Evolutionary conservation across 2,329 filamentous ascomycete genomes (phyloP), one percentile per base, ranked within the genome.

Genomic region (Botrytis medusae): DNA sequence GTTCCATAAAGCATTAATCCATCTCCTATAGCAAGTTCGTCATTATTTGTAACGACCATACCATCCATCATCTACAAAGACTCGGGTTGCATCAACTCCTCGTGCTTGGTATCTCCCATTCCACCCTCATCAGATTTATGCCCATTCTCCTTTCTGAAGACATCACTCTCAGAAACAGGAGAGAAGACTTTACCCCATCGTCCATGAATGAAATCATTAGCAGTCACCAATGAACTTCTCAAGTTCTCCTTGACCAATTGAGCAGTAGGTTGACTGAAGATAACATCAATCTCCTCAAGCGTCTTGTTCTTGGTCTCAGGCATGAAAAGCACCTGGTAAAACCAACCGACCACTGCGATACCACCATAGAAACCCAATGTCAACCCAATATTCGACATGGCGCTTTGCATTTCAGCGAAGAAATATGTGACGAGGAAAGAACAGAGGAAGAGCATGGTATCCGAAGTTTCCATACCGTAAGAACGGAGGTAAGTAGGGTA

Each of bases 341-440:
- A 83, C 87, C 90, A 92, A 20, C 90, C 91, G 0, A 93, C 16
- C 0, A 91, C 86, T 0, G 91, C 91, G 71, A 93, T 93, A 25
- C 91, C 91, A 7, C 91, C 91, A 80, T 92, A 93, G 82, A 93
- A 93, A 4, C 91, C 91, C 0, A 93, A 85, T 0, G 88, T 85
- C 0, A 93, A 84, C 16, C 91, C 91, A 1, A 90, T 92, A 48
- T 83, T 84, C 12, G 85, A 87, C 87, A 93, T 91, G n/a, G 88
- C 87, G 0, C 86, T 80, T 81, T 91, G 88, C 91, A 93, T 93
- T 16, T 85, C 85, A 0, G 87, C 86, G 82, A 93, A 93, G 85
- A 93, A 93, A 85, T 93, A 93, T 16, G 91, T 93, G 69, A 93
- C 90, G 77, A 92, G 86, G 83, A 93, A 93, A 2, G 89, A 91